phyloP scores from a whole-genome alignment of 345 rosid species.

The Zanthoxylum bungeanum region DNA sequence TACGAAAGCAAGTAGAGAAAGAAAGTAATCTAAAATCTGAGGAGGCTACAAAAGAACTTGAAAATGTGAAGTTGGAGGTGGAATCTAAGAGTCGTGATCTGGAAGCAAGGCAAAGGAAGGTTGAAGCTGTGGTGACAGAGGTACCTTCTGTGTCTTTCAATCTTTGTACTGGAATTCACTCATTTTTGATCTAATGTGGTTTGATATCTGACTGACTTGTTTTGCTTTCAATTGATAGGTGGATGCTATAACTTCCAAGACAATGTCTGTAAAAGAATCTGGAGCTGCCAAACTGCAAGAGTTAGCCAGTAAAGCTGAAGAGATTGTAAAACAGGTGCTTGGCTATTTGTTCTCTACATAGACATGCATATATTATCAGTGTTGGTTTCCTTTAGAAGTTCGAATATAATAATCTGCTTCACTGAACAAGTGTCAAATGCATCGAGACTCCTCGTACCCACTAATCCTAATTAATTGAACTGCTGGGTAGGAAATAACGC shows the following conservation, averaged over 20 bases:
- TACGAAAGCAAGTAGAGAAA: slow-evolving; percentile 48
- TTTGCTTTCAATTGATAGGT: slow-evolving; percentile 40
- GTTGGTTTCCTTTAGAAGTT: background rate
- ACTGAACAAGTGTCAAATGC: background rate
- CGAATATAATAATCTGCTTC: background rate
- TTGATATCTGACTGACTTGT: background rate
- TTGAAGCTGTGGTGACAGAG: slow-evolving; percentile 69
- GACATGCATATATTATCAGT: background rate
- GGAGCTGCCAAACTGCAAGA: slow-evolving; percentile 56
- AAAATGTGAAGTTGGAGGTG: slow-evolving; percentile 47
- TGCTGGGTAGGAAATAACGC: too few relatives aligned
- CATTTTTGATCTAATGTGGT: background rate
- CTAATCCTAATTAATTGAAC: too few relatives aligned
- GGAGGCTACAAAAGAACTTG: slow-evolving; percentile 49
- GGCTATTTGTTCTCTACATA: background rate
- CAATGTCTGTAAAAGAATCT: slow-evolving; percentile 51
- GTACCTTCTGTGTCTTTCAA: slow-evolving; percentile 28
- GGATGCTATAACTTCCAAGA: slow-evolving; percentile 57
- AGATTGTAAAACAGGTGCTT: slow-evolving; percentile 65
- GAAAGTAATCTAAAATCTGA: slow-evolving; percentile 55
- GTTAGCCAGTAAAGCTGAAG: slow-evolving; percentile 52
- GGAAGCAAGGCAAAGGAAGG: slow-evolving; percentile 65
- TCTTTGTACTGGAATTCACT: background rate
- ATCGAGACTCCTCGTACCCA: too few relatives aligned
- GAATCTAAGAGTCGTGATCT: slow-evolving; percentile 64